Conservation (phyloP, 2,329 filamentous ascomycete species). For the Trichophyton equinum region DNA sequence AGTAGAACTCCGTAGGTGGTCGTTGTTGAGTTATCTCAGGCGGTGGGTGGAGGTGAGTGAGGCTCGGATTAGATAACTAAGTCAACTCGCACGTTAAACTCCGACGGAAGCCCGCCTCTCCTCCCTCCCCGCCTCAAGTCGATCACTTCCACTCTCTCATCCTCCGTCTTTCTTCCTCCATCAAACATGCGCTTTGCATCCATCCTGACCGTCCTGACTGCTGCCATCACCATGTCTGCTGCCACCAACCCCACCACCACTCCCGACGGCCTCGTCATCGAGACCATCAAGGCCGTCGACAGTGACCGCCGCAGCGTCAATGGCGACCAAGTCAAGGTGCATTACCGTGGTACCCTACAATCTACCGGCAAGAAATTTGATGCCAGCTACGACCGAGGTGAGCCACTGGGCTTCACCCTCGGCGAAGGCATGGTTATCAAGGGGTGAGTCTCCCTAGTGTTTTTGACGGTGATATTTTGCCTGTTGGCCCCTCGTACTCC, state of each 20-base stretch:
- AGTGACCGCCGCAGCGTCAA: constrained; percentile 57
- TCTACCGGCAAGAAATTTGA: constrained; percentile 70
- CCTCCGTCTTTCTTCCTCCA: background rate
- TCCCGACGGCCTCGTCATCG: constrained; percentile 57
- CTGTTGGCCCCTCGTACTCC: background rate
- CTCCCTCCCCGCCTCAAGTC: background rate
- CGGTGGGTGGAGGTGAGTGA: no score
- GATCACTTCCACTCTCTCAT: background rate
- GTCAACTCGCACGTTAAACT: no score
- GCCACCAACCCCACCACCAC: constrained; percentile 36
- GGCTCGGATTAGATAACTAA: no score
- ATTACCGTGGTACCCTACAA: constrained; percentile 75
- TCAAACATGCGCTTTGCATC: constrained; percentile 17
- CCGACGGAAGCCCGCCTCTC: background rate
- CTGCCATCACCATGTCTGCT: constrained; percentile 24
- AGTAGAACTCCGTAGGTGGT: no score
- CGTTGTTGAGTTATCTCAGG: no score
- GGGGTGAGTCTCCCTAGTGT: constrained; percentile 45
- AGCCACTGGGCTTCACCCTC: constrained; percentile 66
- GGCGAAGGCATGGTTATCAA: constrained; percentile 77
- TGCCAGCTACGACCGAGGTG: constrained; percentile 62
- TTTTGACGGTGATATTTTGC: background rate
- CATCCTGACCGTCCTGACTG: constrained; percentile 23
- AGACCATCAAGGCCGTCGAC: constrained; percentile 59
- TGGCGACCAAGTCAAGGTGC: constrained; percentile 71